phyloP scores from a whole-genome alignment of 2,329 filamentous ascomycete species.

The Phaeoacremonium minimum region DNA sequence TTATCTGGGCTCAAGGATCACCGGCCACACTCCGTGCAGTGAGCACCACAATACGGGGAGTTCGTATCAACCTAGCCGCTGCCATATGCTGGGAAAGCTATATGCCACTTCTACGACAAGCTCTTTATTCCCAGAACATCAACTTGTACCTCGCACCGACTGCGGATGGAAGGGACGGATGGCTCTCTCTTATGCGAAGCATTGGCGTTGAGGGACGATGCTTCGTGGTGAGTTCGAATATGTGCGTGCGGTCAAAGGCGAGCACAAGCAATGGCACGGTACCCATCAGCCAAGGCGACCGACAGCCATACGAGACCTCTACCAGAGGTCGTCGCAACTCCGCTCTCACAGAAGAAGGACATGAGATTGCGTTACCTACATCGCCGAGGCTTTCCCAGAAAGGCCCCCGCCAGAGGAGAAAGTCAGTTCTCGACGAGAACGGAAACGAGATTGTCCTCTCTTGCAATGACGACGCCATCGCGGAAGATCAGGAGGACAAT shows the following conservation, averaged over 20 bases:
- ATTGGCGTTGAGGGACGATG: conserved; percentile 77
- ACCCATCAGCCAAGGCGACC: conserved; percentile 19
- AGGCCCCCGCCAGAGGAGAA: conserved; percentile 7
- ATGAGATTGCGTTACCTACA: conserved; percentile 39
- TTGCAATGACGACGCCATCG: conserved; percentile 4
- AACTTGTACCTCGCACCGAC: conserved; percentile 90
- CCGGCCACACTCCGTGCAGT: conserved; percentile 76
- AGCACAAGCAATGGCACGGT: conserved; percentile 21
- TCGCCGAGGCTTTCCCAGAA: conserved; percentile 1
- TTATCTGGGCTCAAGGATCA: conserved; percentile 86
- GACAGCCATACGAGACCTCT: neutral
- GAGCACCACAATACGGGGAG: conserved; percentile 72
- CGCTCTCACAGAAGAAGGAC: conserved; percentile 38
- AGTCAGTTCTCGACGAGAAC: conserved; percentile 22
- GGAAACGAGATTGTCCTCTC: conserved; percentile 39
- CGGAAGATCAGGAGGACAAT: conserved; percentile 12
- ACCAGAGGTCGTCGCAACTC: conserved; percentile 28
- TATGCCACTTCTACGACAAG: conserved; percentile 84
- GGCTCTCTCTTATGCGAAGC: conserved; percentile 78
- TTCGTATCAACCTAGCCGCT: conserved; percentile 74
- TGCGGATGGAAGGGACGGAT: conserved; percentile 78
- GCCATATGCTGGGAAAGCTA: conserved; percentile 98
- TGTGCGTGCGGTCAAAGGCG: conserved; percentile 56
- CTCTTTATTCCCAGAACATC: conserved; percentile 83
- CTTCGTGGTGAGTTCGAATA: conserved; percentile 83